phyloP scores from a whole-genome alignment of 2,329 filamentous ascomycete genomes.

The Trichoderma guizhouense region DNA sequence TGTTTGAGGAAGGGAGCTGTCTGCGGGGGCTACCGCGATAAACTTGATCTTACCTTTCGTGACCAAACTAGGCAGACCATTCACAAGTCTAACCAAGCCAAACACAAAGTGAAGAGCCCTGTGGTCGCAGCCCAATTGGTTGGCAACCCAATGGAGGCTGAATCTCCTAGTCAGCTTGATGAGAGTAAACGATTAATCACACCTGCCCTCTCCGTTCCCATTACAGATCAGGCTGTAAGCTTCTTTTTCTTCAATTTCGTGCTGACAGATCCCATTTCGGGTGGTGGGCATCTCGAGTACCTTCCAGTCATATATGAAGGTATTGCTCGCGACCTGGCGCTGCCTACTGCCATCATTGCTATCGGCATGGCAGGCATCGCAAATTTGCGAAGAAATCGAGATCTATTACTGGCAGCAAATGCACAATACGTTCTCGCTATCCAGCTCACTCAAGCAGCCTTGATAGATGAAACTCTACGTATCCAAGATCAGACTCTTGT shows the following conservation, averaged over 20 bases:
- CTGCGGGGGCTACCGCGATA: neutral
- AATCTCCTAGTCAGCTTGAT: neutral
- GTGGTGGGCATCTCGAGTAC: neutral
- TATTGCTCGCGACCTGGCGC: neutral
- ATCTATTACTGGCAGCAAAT: neutral
- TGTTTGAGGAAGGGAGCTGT: neutral
- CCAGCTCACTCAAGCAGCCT: neutral
- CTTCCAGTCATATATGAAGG: neutral
- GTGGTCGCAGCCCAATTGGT: neutral
- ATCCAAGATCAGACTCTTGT: neutral
- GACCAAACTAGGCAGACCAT: neutral
- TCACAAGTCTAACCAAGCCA: neutral
- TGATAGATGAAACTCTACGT: neutral
- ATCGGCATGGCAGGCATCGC: neutral
- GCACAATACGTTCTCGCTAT: neutral
- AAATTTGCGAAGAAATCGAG: neutral
- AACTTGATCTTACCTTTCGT: neutral
- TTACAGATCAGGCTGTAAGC: neutral
- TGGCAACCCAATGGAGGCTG: neutral
- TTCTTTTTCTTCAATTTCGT: neutral
- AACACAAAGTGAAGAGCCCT: neutral
- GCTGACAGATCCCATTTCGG: neutral
- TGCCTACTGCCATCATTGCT: neutral
- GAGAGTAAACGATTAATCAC: neutral
- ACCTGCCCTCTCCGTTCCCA: neutral